phyloP scores from a whole-genome alignment of 2,329 filamentous ascomycete species.

The Zymoseptoria passerinii region DNA sequence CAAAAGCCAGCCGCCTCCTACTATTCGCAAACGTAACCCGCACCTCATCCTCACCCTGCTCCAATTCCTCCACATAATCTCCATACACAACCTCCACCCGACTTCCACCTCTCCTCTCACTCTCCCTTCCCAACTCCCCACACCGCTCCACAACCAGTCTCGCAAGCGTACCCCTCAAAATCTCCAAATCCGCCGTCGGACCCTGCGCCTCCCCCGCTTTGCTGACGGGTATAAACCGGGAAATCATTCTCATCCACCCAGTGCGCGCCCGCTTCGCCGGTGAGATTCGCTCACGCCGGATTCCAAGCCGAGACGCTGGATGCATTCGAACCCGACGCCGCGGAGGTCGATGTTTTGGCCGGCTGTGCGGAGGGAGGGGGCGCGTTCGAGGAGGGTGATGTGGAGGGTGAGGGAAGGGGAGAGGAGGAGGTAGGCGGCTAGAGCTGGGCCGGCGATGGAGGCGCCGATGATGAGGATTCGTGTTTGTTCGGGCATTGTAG shows the following conservation, averaged over 20 bases:
- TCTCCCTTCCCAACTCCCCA: conserved; percentile 14
- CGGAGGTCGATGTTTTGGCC: conserved; percentile 30
- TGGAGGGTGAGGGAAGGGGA: conserved; percentile 8
- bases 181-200: conserved; percentile 28
- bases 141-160: conserved; percentile 18
- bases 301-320: conserved; percentile 26
- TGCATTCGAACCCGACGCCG: conserved; percentile 22
- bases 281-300: conserved; percentile 18
- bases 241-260: conserved; percentile 22
- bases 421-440: conserved; percentile 24
- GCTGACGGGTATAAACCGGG: conserved; percentile 18
- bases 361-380: conserved; percentile 9
- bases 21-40: conserved; percentile 22
- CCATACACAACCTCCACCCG: conserved; percentile 26
- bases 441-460: conserved; percentile 23
- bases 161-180: conserved; percentile 24
- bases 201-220: conserved; percentile 20
- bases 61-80: conserved; percentile 18
- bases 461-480: conserved; percentile 24
- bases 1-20: conserved; percentile 11
- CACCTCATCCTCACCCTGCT: conserved; percentile 21
- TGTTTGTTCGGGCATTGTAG: not conserved
- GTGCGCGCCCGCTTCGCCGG: conserved; percentile 23
- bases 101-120: conserved; percentile 7
- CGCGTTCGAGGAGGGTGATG: conserved; percentile 27